Evolutionary conservation across 2,329 filamentous ascomycete genomes (phyloP).

Genomic region (Aspergillus awamori): DNA sequence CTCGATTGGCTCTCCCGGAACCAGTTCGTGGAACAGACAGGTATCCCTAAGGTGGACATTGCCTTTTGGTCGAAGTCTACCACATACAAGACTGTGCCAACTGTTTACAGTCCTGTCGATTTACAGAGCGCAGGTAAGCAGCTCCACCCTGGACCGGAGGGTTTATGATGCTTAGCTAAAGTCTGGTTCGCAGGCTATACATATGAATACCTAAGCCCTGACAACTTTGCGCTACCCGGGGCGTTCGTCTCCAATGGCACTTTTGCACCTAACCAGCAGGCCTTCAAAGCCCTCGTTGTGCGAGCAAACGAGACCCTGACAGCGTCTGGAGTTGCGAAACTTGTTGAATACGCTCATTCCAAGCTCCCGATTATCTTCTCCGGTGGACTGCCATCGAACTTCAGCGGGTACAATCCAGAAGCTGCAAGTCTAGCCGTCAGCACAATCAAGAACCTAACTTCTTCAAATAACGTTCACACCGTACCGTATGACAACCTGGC

Average conservation of each 20-base stretch:
- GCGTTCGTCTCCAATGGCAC: constrained; percentile 41
- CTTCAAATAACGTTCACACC: constrained; percentile 40
- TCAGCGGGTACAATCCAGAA: neutral
- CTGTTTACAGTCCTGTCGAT: neutral
- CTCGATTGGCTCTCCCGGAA: neutral
- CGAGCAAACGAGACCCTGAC: constrained; percentile 43
- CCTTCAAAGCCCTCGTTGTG: constrained; percentile 50
- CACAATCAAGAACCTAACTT: constrained; percentile 26
- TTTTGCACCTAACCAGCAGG: constrained; percentile 45
- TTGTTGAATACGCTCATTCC: constrained; percentile 39
- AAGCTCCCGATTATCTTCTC: constrained; percentile 50
- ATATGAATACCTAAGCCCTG: constrained; percentile 51
- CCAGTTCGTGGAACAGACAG: neutral
- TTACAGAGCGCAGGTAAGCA: neutral
- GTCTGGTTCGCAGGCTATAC: constrained; percentile 35
- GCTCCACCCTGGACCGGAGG: neutral
- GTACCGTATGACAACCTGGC: constrained; percentile 35
- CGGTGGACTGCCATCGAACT: constrained; percentile 39
- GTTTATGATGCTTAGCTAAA: neutral
- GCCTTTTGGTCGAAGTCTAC: constrained; percentile 5
- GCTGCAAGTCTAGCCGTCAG: neutral
- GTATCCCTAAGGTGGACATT: constrained; percentile 2
- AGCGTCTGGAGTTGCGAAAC: constrained; percentile 32
- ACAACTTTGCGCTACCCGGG: constrained; percentile 46
- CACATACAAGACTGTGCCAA: neutral